Evolutionary conservation across 2,329 filamentous ascomycete genomes (phyloP), one percentile per base, ranked within the genome.

Genomic region (Fusarium penzigii): DNA sequence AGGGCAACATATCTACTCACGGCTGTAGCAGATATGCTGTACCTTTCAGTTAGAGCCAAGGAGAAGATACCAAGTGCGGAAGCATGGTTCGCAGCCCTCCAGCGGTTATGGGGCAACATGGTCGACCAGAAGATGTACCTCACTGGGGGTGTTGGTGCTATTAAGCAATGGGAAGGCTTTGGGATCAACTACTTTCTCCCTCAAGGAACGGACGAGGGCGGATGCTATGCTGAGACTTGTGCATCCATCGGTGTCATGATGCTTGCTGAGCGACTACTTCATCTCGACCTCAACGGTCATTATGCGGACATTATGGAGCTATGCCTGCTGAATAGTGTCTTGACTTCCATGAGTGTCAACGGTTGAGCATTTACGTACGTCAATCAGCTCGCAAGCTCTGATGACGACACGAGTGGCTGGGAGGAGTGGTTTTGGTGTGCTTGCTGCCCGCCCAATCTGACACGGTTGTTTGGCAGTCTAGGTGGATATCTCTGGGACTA

Each of bases 271-370:
- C 68, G 83, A 6, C 62, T 85, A 9, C 68, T 85, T 1, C 76
- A 82, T 54, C 61, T 82, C 20, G 75, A 84, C 34, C 70, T 84
- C 11, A 69, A 84, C 59, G 69, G 75, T 1, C 72, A 74, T 29
- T 84, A 81, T 56, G 77, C 73, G 1, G 84, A 86, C 60, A 68
- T 85, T 39, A 80, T 86, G 76, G 84, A 87, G 62, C 66, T 85
- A 2, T 81, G 77, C 51, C 73, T 87, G 1, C 85, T 84, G 65
- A 86, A 86, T 62, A 77, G 78, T 16, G 75, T 86, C 13, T 73
- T 86, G 67, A 83, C 78, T 1, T 78, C 78, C 2, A 82, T 85
- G 76, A 79, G 76, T 25, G 65, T 78, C 9, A 75, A 82, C 55
- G 83, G 84, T 3, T 80, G 73, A 32, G 72, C 72, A 2, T 87